These are phyloP conservation scores for Lavandula angustifolia DNA, from an alignment of 257 asterid genomes.

Conservation along the genomic window DNA sequence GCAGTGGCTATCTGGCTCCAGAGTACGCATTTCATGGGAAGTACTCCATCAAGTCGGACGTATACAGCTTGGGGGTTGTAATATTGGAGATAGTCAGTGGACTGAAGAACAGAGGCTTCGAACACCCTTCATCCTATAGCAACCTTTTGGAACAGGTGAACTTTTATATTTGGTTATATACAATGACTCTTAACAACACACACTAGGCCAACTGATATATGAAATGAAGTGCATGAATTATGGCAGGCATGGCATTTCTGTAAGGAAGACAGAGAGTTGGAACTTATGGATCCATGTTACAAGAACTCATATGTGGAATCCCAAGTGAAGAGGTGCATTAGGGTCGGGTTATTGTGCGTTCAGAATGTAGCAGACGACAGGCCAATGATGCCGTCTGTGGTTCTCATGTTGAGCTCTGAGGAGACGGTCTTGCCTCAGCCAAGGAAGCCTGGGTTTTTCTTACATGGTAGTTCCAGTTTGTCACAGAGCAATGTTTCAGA, in stretches of 20 bases:
- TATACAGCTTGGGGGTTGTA: slow-evolving; percentile 27
- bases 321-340: slow-evolving; percentile 27
- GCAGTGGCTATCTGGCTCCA: slow-evolving; percentile 33
- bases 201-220: too few relatives aligned
- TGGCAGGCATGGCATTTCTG: slow-evolving; percentile 29
- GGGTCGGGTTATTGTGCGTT: slow-evolving; percentile 29
- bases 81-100: slow-evolving; percentile 29
- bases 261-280: slow-evolving; percentile 21
- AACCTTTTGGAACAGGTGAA: slow-evolving; percentile 25
- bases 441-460: slow-evolving; percentile 20
- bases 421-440: slow-evolving; percentile 11
- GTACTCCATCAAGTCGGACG: slow-evolving; percentile 28
- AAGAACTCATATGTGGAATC: background rate
- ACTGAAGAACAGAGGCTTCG: slow-evolving; percentile 16
- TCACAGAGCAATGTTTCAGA: background rate
- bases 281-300: slow-evolving; percentile 26
- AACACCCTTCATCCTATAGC: background rate
- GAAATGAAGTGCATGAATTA: background rate
- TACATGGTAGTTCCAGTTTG: background rate
- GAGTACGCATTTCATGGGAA: slow-evolving; percentile 30
- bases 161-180: too few relatives aligned
- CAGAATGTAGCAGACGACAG: slow-evolving; percentile 19
- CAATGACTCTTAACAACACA: background rate
- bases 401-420: slow-evolving; percentile 25
- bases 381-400: slow-evolving; percentile 29